A percentile compares a stretch with the other conserved stretches of the same genome.
Conservation (phyloP, 305 asterid genomes). For the Salvia sclarea region DNA sequence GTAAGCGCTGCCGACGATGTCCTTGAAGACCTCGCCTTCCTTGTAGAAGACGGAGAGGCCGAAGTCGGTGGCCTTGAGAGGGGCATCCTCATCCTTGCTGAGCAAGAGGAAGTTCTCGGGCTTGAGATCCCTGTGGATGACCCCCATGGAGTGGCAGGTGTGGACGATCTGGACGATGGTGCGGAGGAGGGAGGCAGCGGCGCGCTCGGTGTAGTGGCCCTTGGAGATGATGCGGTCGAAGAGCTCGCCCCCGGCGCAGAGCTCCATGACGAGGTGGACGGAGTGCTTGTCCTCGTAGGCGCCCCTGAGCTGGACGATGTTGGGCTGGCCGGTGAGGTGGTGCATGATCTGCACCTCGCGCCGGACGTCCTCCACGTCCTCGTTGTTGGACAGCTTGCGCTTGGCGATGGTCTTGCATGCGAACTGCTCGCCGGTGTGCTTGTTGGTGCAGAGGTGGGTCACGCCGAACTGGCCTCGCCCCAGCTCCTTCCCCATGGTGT, state of each 20-base stretch:
- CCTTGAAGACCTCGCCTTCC: conserved; percentile 78
- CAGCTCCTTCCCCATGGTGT: conserved; percentile 79
- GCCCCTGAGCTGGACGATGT: conserved; percentile 80
- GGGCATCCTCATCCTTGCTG: conserved; percentile 70
- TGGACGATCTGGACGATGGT: conserved; percentile 82
- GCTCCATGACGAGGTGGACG: conserved; percentile 82
- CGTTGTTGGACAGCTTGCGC: conserved; percentile 72
- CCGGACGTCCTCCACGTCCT: conserved; percentile 82
- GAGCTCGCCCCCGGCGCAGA: conserved; percentile 91
- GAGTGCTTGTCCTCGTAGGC: conserved; percentile 86
- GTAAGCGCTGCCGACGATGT: conserved; percentile 86
- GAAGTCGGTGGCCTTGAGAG: conserved; percentile 86
- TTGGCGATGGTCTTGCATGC: conserved; percentile 90
- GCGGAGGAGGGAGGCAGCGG: conserved; percentile 75
- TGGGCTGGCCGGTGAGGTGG: conserved; percentile 73
- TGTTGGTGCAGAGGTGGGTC: conserved; percentile 70
- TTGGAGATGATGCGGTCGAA: conserved; percentile 78
- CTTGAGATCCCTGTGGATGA: conserved; percentile 82
- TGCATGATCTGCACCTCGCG: conserved; percentile 94
- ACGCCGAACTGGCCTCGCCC: conserved; percentile 91
- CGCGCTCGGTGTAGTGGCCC: conserved; percentile 84
- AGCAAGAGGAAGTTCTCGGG: conserved; percentile 82
- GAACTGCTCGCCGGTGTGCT: conserved; percentile 69
- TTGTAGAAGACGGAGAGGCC: conserved; percentile 84
- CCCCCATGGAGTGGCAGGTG: conserved; percentile 88